phyloP scores from a whole-genome alignment of 176 grass and related monocot species.

The Oryza officinalis region DNA sequence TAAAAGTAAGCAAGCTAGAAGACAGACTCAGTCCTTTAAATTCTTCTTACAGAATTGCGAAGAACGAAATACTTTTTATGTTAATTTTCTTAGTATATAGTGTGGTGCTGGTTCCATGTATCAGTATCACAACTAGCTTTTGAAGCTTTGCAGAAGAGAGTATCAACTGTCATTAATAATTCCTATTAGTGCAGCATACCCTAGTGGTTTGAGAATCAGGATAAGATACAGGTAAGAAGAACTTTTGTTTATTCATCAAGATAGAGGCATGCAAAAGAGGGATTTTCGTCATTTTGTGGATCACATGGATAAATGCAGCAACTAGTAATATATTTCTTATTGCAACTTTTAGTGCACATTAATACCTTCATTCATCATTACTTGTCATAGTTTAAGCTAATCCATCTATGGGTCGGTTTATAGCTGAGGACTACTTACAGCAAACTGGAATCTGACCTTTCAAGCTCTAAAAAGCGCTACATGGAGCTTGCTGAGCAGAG shows the following conservation, averaged over 20 bases:
- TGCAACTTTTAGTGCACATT: not conserved
- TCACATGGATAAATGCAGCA: not conserved
- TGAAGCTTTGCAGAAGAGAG: not conserved
- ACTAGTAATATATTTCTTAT: not conserved
- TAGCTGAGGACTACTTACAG: slow-evolving; percentile 70
- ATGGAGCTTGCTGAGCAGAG: slow-evolving; percentile 81
- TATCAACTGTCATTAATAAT: not conserved
- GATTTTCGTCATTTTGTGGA: not conserved
- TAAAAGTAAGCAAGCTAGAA: not conserved
- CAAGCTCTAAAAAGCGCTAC: slow-evolving; percentile 65
- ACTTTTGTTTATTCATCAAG: not conserved
- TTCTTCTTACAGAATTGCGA: not conserved
- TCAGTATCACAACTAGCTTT: not conserved
- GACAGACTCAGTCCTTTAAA: not conserved
- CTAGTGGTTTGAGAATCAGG: not conserved
- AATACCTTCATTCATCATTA: not conserved
- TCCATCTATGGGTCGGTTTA: slow-evolving; percentile 34
- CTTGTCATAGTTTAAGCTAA: slow-evolving; percentile 8
- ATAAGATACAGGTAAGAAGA: not conserved
- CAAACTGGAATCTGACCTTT: slow-evolving; percentile 83
- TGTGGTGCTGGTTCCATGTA: not conserved
- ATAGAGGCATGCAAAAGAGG: not conserved
- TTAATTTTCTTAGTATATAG: not conserved
- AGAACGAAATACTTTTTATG: not conserved
- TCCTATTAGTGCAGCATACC: not conserved